These are phyloP conservation scores for Tulasnella calospora DNA, from an alignment of 768 basidiomycete genomes.

Conservation along the genomic window DNA sequence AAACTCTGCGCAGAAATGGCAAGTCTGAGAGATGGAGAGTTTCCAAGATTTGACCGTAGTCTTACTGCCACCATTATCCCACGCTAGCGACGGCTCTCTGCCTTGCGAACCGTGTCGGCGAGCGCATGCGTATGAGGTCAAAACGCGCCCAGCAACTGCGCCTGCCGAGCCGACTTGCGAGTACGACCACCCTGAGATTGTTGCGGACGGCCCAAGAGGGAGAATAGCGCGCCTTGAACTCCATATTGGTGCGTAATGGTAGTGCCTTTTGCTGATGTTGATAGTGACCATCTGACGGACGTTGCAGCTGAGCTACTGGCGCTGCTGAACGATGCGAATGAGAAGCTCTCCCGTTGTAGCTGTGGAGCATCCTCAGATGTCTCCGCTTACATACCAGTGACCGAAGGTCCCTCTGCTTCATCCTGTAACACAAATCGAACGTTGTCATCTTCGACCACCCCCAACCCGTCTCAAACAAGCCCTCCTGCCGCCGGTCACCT, in stretches of 20 bases:
- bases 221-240: background rate
- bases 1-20: background rate
- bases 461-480: background rate
- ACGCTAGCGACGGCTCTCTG: background rate
- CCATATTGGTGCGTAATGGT: background rate
- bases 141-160: background rate
- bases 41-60: background rate
- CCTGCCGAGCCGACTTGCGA: background rate
- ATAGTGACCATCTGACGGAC: background rate
- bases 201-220: background rate
- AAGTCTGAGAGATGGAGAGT: background rate
- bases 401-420: background rate
- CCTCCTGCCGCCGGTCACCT: background rate
- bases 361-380: background rate
- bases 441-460: background rate
- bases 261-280: background rate
- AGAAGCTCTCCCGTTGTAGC: background rate
- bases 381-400: background rate
- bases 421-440: background rate
- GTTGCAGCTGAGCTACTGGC: background rate
- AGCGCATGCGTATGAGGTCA: constrained; percentile 10
- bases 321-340: background rate
- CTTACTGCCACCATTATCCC: background rate
- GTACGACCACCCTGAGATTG: constrained; percentile 2
- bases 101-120: constrained; percentile 14